These are phyloP conservation scores for Populus davidiana DNA, from an alignment of 345 rosid genomes.

Conservation along the genomic window DNA sequence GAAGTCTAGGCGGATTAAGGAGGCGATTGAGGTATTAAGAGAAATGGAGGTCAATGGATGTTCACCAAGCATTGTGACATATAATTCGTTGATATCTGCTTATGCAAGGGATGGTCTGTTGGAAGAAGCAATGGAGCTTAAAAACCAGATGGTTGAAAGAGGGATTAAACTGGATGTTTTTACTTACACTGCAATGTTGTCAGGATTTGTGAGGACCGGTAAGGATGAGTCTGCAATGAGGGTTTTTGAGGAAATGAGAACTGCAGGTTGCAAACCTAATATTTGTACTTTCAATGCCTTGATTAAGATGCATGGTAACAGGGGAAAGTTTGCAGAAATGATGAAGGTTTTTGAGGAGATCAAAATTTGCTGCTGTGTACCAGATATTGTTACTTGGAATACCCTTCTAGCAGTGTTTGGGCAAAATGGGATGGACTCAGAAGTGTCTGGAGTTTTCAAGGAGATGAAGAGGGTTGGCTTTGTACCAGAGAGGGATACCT, in stretches of 20 bases:
- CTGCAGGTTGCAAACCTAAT: conserved; percentile 70
- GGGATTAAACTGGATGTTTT: conserved; percentile 84
- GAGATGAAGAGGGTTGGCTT: conserved; percentile 99
- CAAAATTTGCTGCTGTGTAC: conserved; percentile 52
- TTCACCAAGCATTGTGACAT: conserved; percentile 66
- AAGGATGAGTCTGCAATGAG: conserved; percentile 75
- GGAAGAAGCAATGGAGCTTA: conserved; percentile 75
- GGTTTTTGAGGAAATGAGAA: conserved; percentile 81
- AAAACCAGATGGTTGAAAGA: conserved; percentile 59
- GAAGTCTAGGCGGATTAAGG: conserved; percentile 76
- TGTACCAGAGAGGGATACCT: conserved; percentile 87
- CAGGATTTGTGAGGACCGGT: conserved; percentile 84
- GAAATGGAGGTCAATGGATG: conserved; percentile 78
- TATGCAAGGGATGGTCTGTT: conserved; percentile 73
- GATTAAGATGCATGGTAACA: conserved; percentile 87
- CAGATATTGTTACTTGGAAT: conserved; percentile 93
- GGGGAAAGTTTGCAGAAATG: conserved; percentile 85
- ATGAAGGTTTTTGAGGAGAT: conserved; percentile 92
- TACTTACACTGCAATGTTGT: conserved; percentile 89
- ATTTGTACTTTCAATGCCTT: conserved; percentile 92
- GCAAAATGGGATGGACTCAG: conserved; percentile 82
- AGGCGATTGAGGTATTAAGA: conserved; percentile 74
- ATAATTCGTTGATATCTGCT: conserved; percentile 84
- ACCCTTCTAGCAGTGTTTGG: conserved; percentile 89
- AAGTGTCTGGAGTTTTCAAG: conserved; percentile 84